phyloP scores from a whole-genome alignment of 352 stramenopile species.

The Phytophthora megakarya region DNA sequence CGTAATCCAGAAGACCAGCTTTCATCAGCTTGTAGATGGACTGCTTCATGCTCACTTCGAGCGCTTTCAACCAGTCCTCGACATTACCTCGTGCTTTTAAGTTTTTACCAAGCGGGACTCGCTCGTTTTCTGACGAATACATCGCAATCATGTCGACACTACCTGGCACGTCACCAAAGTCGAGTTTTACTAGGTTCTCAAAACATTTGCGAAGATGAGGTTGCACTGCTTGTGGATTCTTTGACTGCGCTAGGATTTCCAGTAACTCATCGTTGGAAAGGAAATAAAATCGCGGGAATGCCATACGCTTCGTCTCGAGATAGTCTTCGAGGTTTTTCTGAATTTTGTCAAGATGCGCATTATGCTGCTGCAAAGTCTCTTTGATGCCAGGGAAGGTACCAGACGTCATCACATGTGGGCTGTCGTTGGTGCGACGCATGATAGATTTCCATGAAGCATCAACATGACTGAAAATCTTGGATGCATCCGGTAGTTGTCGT shows the following conservation, averaged over 20 bases:
- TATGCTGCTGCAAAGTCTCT: conserved; percentile 85
- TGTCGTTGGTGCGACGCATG: conserved; percentile 90
- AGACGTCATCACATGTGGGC: conserved; percentile 84
- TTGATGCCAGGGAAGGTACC: conserved; percentile 81
- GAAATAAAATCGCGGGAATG: conserved; percentile 95
- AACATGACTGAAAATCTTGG: conserved; percentile 91
- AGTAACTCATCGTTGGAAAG: conserved; percentile 95
- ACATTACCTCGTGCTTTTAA: conserved; percentile 92
- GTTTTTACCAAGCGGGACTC: conserved; percentile 90
- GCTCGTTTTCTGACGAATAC: conserved; percentile 91
- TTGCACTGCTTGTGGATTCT: conserved; percentile 94
- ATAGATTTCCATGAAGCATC: conserved; percentile 92
- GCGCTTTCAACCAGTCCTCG: conserved; percentile 87
- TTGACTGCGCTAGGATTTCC: conserved; percentile 94
- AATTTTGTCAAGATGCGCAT: conserved; percentile 88
- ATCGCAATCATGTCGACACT: conserved; percentile 95
- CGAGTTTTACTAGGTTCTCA: conserved; percentile 86
- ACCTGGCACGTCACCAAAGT: conserved; percentile 77
- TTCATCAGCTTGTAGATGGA: conserved; percentile 95
- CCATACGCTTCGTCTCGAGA: conserved; percentile 93
- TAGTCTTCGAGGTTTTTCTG: conserved; percentile 94
- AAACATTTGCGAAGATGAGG: conserved; percentile 95
- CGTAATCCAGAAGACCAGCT: conserved; percentile 90
- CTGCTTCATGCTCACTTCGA: conserved; percentile 91
- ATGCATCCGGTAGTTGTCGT: conserved; percentile 87